A percentile compares a stretch with the other conserved stretches of the same genome.
Evolutionary conservation across 441 rosid species (phyloP).

Genomic region (Syzygium syzygioides): DNA sequence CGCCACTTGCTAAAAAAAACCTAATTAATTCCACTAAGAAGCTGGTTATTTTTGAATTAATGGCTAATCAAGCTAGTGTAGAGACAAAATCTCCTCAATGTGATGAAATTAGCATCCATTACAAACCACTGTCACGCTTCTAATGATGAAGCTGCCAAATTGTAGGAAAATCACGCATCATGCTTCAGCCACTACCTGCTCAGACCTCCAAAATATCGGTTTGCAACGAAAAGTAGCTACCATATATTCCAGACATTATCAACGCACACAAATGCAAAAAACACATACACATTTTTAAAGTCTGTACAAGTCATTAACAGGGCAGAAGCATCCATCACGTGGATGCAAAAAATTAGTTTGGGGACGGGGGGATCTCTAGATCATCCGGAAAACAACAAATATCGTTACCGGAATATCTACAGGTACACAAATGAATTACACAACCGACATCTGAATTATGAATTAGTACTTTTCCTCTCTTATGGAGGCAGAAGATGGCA

Average conservation of each 20-base stretch:
- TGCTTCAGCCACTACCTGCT: not conserved
- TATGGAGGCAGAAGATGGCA: not conserved
- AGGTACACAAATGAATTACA: conserved; percentile 43
- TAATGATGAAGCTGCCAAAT: not conserved
- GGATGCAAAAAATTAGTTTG: conserved; percentile 21
- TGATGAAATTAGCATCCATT: not conserved
- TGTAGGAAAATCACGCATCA: not conserved
- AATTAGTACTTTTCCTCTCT: not conserved
- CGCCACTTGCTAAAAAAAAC: not conserved
- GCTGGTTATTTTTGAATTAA: not conserved
- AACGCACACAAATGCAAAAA: not conserved
- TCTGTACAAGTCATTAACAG: conserved; percentile 52
- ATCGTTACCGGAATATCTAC: conserved; percentile 27
- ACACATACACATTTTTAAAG: conserved; percentile 19
- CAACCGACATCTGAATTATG: conserved; percentile 12
- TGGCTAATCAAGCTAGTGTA: not conserved
- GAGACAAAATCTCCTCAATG: not conserved
- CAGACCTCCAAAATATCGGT: not conserved
- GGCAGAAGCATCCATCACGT: not conserved
- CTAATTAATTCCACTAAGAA: not conserved
- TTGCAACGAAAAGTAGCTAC: not conserved
- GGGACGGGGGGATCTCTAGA: not conserved
- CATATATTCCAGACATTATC: not conserved
- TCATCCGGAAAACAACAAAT: conserved; percentile 1
- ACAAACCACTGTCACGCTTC: not conserved